phyloP scores from a whole-genome alignment of 2,329 filamentous ascomycete species.

The Ustulina deusta region DNA sequence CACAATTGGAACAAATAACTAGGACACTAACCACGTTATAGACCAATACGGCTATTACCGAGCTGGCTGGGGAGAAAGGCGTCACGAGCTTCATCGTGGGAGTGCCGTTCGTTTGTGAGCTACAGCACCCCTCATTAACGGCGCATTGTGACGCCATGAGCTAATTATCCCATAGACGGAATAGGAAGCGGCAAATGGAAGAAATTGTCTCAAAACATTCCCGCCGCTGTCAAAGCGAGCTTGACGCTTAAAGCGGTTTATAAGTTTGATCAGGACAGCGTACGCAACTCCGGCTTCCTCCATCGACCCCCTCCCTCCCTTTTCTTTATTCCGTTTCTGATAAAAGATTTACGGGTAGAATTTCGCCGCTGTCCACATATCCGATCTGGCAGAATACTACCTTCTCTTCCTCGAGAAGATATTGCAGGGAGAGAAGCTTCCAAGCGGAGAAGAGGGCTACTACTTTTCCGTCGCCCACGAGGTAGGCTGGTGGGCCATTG shows the following conservation, averaged over 20 bases:
- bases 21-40: conserved; percentile 25
- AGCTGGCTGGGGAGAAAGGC: conserved; percentile 46
- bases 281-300: conserved; percentile 42
- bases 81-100: conserved; percentile 50
- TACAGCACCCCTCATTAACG: not conserved
- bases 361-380: conserved; percentile 48
- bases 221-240: conserved; percentile 48
- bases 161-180: conserved; percentile 47
- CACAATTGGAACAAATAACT: not conserved
- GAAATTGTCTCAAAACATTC: conserved; percentile 52
- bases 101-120: conserved; percentile 50
- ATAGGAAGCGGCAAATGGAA: conserved; percentile 51
- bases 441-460: conserved; percentile 51
- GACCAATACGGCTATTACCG: conserved; percentile 49
- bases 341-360: conserved; percentile 32
- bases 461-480: conserved; percentile 52
- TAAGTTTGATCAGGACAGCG: conserved; percentile 52
- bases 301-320: too few relatives aligned
- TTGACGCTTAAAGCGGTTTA: conserved; percentile 48
- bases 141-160: not conserved
- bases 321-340: not conserved
- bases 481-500: conserved; percentile 48
- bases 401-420: conserved; percentile 48
- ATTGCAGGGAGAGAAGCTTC: conserved; percentile 45
- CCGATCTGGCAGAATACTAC: conserved; percentile 51